phyloP scores from a whole-genome alignment of 106 monocot species.

The Dendrobium catenatum region DNA sequence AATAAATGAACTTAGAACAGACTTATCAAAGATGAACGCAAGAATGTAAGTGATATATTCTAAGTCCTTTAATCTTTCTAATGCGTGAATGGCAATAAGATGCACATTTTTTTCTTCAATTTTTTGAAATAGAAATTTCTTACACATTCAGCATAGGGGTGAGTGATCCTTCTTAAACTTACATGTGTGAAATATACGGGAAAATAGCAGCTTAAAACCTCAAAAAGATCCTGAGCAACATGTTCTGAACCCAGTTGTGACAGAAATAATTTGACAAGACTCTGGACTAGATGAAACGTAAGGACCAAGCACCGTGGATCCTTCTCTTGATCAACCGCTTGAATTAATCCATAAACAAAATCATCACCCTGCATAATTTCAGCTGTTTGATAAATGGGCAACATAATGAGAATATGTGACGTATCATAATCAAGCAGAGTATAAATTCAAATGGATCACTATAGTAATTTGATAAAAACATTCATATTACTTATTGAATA shows the following conservation, averaged over 20 bases:
- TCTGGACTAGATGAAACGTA: conserved; percentile 61
- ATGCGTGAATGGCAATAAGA: not conserved
- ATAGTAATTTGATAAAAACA: not conserved
- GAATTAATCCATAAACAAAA: conserved; percentile 62
- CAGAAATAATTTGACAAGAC: conserved; percentile 43
- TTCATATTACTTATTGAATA: not conserved
- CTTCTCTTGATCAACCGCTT: conserved; percentile 90
- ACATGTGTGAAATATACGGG: conserved; percentile 94
- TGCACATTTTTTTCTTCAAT: not conserved
- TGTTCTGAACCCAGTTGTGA: conserved; percentile 35
- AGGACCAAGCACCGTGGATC: conserved; percentile 80
- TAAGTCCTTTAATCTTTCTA: not conserved
- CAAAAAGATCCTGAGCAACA: conserved; percentile 64
- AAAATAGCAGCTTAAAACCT: conserved; percentile 81
- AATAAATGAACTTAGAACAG: not conserved
- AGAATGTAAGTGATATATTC: not conserved
- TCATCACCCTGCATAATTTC: conserved; percentile 51
- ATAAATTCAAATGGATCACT: not conserved
- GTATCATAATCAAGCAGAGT: not conserved
- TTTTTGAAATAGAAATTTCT: not conserved
- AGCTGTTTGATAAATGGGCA: not conserved
- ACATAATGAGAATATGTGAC: not conserved
- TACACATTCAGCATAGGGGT: not conserved
- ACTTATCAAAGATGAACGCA: not conserved
- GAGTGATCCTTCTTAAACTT: conserved; percentile 30